Base-by-base conservation (phyloP, 495 filamentous ascomycete species). In the Hypoxylon subgilvum region DNA sequence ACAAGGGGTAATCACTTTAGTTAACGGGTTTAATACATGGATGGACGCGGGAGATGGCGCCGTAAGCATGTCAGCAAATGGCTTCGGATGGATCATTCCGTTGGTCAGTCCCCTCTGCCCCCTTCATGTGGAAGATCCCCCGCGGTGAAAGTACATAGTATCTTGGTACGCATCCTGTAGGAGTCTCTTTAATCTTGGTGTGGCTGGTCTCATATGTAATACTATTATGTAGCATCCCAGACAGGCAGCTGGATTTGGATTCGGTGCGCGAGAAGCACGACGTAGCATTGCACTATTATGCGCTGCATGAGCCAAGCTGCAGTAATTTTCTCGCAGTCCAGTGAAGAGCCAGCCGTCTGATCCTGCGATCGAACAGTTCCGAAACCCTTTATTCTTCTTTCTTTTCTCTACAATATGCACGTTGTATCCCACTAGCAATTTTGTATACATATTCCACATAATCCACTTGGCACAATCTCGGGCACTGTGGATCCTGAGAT, bases 71-170 rank as follows among this genome's bases (percentile, higher is more conserved):
- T 57, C 43, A 63, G 60, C 53, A 57, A 52, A 34, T 38, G 47
- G 31, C 57, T 42, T 7, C 4, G 47, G 8, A 57, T 17, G 28
- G 35, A 34, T 18, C 13, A 5, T 31, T 46, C 34, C 42, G 35
- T 42, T 35, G 46, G 36, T 45, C 58, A 62, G 44, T 62, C 32
- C 51, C 18, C 17, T 59, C n/a, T n/a, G n/a, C n/a, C n/a, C n/a
- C n/a, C n/a, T n/a, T n/a, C 32, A 18, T 21, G 12, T 7, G 32
- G 17, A 41, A 18, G 18, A 14, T 25, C 17, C 50, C 41, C 46
- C 7, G 42, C 35, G 36, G 46, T 22, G 40, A 35, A 27, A 57
- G 19, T 5, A 5, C 27, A 30, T 30, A 28, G 5, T 56, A 51
- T 45, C 45, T 40, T 62, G 16, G 51, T 35, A 32, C 25, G 23